Evolutionary conservation across 2,329 filamentous ascomycete species (phyloP).

Genomic region (Trichophyton equinum): DNA sequence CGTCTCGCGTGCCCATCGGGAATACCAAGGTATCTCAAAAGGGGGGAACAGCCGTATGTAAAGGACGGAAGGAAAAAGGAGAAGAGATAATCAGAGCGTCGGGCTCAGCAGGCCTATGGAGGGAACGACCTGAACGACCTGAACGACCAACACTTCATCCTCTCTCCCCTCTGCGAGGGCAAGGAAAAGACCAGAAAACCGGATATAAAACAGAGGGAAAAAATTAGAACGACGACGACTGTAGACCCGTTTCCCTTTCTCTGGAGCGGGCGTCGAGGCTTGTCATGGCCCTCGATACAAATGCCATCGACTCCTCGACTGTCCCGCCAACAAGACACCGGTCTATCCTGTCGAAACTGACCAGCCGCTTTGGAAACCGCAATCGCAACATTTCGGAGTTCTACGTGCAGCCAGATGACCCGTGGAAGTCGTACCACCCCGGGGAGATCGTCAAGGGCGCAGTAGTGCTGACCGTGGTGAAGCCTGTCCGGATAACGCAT

Average conservation of each 20-base stretch:
- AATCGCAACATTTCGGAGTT: slow-evolving; percentile 49
- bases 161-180: background rate
- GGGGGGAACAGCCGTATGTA: too few relatives aligned
- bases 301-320: slow-evolving; percentile 22
- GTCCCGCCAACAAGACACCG: slow-evolving; percentile 30
- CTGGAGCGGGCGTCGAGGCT: slow-evolving; percentile 4
- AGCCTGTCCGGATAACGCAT: slow-evolving; percentile 51
- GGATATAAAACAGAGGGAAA: background rate
- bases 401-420: slow-evolving; percentile 50
- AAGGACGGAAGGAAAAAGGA: too few relatives aligned
- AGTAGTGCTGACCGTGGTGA: slow-evolving; percentile 47
- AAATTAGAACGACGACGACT: background rate
- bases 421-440: slow-evolving; percentile 49
- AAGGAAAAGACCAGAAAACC: background rate
- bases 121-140: background rate
- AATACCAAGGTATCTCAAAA: background rate
- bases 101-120: background rate
- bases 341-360: slow-evolving; percentile 42
- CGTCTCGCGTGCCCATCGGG: background rate
- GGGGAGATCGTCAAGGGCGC: slow-evolving; percentile 51
- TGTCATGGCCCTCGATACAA: slow-evolving; percentile 33
- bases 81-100: background rate
- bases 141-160: background rate
- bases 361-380: slow-evolving; percentile 41
- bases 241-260: background rate